phyloP scores from a whole-genome alignment of 2,329 filamentous ascomycete genomes.

The Arthrobotrys megalospora region DNA sequence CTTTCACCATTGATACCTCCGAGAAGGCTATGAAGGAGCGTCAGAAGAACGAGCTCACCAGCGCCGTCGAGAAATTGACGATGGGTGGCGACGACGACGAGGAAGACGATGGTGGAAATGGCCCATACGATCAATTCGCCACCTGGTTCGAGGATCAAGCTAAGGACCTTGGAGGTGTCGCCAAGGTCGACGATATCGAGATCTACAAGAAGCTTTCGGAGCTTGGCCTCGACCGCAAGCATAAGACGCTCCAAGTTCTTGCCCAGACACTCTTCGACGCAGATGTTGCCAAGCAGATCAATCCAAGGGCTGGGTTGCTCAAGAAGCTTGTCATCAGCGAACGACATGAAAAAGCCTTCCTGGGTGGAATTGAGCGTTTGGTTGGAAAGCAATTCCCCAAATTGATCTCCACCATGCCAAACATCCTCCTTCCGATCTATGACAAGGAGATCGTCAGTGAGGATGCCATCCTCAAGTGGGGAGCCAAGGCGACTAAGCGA shows the following conservation, averaged over 20 bases:
- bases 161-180: slow-evolving; percentile 72
- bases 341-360: slow-evolving; percentile 93
- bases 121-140: slow-evolving; percentile 89
- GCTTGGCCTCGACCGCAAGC: slow-evolving; percentile 92
- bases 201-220: slow-evolving; percentile 98
- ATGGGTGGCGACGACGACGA: slow-evolving; percentile 79
- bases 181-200: slow-evolving; percentile 87
- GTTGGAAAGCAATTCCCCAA: slow-evolving; percentile 85
- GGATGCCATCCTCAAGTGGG: slow-evolving; percentile 91
- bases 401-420: slow-evolving; percentile 82
- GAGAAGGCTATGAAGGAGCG: slow-evolving; percentile 95
- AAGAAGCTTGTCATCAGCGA: slow-evolving; percentile 80
- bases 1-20: slow-evolving; percentile 97
- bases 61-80: slow-evolving; percentile 92
- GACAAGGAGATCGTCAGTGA: slow-evolving; percentile 90
- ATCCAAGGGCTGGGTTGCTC: slow-evolving; percentile 85
- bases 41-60: slow-evolving; percentile 85
- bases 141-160: slow-evolving; percentile 85
- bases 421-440: slow-evolving; percentile 91
- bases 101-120: slow-evolving; percentile 85
- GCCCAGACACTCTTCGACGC: slow-evolving; percentile 95
- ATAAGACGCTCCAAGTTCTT: slow-evolving; percentile 91
- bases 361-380: slow-evolving; percentile 95
- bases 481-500: slow-evolving; percentile 90
- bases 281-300: slow-evolving; percentile 85